Evolutionary conservation across 2,329 filamentous ascomycete species (phyloP).

Genomic region (Aspergillus flavus): DNA sequence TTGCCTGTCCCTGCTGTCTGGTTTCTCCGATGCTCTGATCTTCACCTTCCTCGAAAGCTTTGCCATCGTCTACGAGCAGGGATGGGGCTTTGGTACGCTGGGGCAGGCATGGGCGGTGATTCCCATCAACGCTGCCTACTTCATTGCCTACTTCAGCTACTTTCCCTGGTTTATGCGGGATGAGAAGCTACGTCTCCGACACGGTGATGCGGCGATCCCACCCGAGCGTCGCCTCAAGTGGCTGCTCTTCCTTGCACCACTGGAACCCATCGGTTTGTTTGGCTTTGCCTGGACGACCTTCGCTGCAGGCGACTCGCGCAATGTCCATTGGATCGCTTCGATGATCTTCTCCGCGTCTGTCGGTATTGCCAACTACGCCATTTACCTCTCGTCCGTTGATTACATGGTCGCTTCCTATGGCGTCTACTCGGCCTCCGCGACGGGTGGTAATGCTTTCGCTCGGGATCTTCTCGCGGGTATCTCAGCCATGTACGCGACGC

Average conservation of each 20-base stretch:
- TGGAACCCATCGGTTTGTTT: constrained; percentile 67
- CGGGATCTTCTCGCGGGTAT: constrained; percentile 73
- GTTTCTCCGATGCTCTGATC: constrained; percentile 72
- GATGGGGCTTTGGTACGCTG: constrained; percentile 64
- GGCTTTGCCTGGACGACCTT: constrained; percentile 69
- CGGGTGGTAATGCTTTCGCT: constrained; percentile 73
- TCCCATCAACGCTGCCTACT: constrained; percentile 67
- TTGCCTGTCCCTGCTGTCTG: constrained; percentile 67
- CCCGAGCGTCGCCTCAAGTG: constrained; percentile 67
- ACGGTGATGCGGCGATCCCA: constrained; percentile 56
- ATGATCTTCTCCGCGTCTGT: constrained; percentile 67
- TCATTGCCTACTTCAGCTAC: constrained; percentile 61
- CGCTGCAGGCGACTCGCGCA: constrained; percentile 55
- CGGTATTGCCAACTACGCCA: constrained; percentile 71
- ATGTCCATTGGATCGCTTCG: constrained; percentile 67
- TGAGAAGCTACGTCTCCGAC: constrained; percentile 40
- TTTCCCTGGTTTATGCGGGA: constrained; percentile 53
- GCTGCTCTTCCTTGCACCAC: constrained; percentile 63
- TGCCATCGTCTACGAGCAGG: constrained; percentile 53
- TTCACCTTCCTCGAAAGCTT: constrained; percentile 66
- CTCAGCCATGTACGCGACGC: constrained; percentile 66
- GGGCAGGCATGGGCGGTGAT: constrained; percentile 64
- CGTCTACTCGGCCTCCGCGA: constrained; percentile 71
- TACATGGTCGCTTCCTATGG: constrained; percentile 77
- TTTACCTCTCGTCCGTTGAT: constrained; percentile 74